Conservation (phyloP, 768 basidiomycete genomes). For the Rhodosporidiobolus sp. region DNA sequence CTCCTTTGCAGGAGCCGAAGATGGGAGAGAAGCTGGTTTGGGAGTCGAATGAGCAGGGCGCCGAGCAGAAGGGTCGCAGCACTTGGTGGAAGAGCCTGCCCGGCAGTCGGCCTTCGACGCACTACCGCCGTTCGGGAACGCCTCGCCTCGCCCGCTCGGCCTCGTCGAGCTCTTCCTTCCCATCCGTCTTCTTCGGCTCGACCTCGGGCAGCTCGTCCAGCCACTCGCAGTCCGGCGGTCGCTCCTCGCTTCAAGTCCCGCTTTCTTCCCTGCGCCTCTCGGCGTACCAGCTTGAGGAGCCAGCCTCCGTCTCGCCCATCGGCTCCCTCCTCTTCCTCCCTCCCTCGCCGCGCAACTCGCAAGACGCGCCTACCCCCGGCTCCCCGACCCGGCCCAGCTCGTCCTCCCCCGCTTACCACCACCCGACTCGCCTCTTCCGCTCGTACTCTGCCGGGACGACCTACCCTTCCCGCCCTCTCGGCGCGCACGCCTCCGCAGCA, state of each 20-base stretch:
- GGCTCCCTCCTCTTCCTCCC: slow-evolving; percentile 2
- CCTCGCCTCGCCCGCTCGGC: not conserved
- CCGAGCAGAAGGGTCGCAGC: not conserved
- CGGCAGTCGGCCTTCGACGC: not conserved
- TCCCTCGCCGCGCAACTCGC: not conserved
- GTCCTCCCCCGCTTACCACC: not conserved
- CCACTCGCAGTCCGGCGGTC: not conserved
- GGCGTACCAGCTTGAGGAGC: not conserved
- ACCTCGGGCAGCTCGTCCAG: not conserved
- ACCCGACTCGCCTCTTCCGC: too few relatives aligned
- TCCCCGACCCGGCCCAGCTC: not conserved
- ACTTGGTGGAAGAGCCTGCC: slow-evolving; percentile 13
- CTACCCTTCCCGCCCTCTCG: too few relatives aligned
- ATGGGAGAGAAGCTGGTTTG: too few relatives aligned
- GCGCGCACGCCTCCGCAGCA: too few relatives aligned
- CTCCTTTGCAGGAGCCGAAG: not conserved
- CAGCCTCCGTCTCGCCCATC: slow-evolving; percentile 15
- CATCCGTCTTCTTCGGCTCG: not conserved
- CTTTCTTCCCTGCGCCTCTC: not conserved
- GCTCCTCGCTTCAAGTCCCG: not conserved
- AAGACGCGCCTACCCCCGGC: too few relatives aligned
- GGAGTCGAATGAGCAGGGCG: not conserved
- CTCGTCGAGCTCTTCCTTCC: not conserved
- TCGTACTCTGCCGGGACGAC: too few relatives aligned
- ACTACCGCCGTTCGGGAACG: not conserved